Conservation (phyloP, 2,329 filamentous ascomycete genomes). For the Aphanoascus verrucosus region DNA sequence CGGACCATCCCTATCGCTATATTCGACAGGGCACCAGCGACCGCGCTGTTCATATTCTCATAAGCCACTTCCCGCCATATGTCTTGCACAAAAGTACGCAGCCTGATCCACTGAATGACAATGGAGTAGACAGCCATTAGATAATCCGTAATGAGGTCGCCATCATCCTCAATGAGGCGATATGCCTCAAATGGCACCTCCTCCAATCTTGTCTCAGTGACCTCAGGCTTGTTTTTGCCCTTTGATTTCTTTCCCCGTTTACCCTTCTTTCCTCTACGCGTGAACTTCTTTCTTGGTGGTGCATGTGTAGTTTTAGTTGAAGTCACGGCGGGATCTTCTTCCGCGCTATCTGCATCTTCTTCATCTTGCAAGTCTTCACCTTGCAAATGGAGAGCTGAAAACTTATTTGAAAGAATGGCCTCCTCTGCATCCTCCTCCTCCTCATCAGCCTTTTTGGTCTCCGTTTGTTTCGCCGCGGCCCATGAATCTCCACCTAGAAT, state of each 20-base stretch:
- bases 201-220: constrained; percentile 20
- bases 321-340: constrained; percentile 9
- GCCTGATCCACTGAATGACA: constrained; percentile 28
- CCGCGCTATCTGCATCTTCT: constrained; percentile 7
- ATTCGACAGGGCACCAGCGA: constrained; percentile 37
- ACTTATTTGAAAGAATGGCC: constrained; percentile 24
- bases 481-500: constrained; percentile 27
- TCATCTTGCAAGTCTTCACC: constrained; percentile 16
- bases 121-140: constrained; percentile 36
- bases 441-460: constrained; percentile 8
- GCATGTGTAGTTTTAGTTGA: constrained; percentile 5
- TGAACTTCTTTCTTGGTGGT: constrained; percentile 17
- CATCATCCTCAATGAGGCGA: constrained; percentile 34
- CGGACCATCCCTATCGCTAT: constrained; percentile 36
- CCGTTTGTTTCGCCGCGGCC: constrained; percentile 14
- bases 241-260: constrained; percentile 22
- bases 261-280: constrained; percentile 22
- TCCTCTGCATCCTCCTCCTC: constrained; percentile 20
- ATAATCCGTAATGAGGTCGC: constrained; percentile 33
- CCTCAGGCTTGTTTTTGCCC: constrained; percentile 16
- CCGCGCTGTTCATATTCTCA: constrained; percentile 36
- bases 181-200: constrained; percentile 39
- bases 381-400: constrained; percentile 20
- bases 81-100: constrained; percentile 34
- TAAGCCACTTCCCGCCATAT: constrained; percentile 40